phyloP scores from a whole-genome alignment of 2,329 filamentous ascomycete species.

The Parascedosporium putredinis region DNA sequence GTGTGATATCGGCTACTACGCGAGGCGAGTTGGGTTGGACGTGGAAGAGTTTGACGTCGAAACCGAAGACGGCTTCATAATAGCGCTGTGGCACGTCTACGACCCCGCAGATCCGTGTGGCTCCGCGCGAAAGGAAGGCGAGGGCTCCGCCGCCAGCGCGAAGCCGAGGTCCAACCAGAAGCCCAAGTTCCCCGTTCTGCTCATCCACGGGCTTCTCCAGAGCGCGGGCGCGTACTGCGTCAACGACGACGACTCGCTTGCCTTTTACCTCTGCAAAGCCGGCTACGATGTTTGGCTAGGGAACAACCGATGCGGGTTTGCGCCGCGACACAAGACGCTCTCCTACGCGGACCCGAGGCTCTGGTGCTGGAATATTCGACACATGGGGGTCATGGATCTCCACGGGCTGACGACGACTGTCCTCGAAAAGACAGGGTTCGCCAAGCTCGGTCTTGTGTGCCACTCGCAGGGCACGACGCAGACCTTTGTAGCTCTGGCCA shows the following conservation, averaged over 20 bases:
- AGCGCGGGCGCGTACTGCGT: slow-evolving; percentile 80
- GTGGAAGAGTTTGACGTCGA: slow-evolving; percentile 75
- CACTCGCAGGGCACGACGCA: slow-evolving; percentile 91
- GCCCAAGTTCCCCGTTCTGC: slow-evolving; percentile 68
- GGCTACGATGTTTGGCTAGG: slow-evolving; percentile 95
- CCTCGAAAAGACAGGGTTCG: slow-evolving; percentile 70
- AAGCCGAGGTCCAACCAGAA: slow-evolving; percentile 27
- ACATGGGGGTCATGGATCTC: slow-evolving; percentile 86
- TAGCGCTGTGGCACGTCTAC: slow-evolving; percentile 82
- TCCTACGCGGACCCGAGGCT: slow-evolving; percentile 71
- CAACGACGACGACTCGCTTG: slow-evolving; percentile 81
- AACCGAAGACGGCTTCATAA: slow-evolving; percentile 88
- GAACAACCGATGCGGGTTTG: slow-evolving; percentile 83
- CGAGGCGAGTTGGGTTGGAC: slow-evolving; percentile 75
- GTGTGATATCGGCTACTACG: slow-evolving; percentile 78
- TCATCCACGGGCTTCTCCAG: slow-evolving; percentile 84
- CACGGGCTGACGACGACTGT: slow-evolving; percentile 72
- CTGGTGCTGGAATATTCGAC: slow-evolving; percentile 94
- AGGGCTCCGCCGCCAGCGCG: too few species aligned
- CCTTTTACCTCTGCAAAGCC: slow-evolving; percentile 84
- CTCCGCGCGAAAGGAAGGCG: background rate
- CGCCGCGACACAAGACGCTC: slow-evolving; percentile 64
- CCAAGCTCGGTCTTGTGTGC: slow-evolving; percentile 70
- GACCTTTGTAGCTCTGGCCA: slow-evolving; percentile 77
- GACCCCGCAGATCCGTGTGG: slow-evolving; percentile 41